Evolutionary conservation across 768 basidiomycete genomes (phyloP), one percentile per base, ranked within the genome.

Genomic region (Rhodosporidiobolus odoratus): DNA sequence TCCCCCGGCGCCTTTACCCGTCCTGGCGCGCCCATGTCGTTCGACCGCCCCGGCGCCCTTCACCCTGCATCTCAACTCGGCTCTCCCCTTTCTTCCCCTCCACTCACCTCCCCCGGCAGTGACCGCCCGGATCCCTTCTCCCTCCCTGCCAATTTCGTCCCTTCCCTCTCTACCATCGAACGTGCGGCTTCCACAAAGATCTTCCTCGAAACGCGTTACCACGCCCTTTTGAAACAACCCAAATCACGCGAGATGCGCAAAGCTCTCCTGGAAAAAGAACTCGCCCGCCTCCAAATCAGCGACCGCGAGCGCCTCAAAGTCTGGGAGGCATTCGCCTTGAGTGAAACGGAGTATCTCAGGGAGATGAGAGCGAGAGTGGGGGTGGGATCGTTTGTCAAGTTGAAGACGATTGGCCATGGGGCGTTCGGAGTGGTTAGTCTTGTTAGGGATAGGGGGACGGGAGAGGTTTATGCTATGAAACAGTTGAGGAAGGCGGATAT

Each of bases 341-440:
- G 92, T 78, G 95, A 98, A 83, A 91, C 89, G 5, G 88, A 90
- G 59, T 89, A 94, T 79, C 83, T 97, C 77, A 87, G 94, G 60
- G 91, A 92, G 75, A 84, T 86, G 68, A 84, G 94, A 76, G 84
- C 84, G 59, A 90, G 89, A 80, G 88, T 97, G 32, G 88, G 90
- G 76, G 88, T 86, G 58, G 89, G 86, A 75, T 89, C 89, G 37
- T 97, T 97, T 80, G 84, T 86, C 75, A 89, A 89, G 80, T 84
- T 97, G 72, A 90, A 95, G 84, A 92, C 91, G 69, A 56, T 73
- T 41, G 62, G 63, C 17, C 66, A 80, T 89, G 92, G 92, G 75
- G 94, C 94, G 16, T 97, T 99, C 81, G 95, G 94, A 1, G 94
- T 97, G 54, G 95, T 99, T 25, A 90, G 88, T 16, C 86, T 99